phyloP scores from a whole-genome alignment of 2,329 filamentous ascomycete species.

The Pseudopyricularia javanii region DNA sequence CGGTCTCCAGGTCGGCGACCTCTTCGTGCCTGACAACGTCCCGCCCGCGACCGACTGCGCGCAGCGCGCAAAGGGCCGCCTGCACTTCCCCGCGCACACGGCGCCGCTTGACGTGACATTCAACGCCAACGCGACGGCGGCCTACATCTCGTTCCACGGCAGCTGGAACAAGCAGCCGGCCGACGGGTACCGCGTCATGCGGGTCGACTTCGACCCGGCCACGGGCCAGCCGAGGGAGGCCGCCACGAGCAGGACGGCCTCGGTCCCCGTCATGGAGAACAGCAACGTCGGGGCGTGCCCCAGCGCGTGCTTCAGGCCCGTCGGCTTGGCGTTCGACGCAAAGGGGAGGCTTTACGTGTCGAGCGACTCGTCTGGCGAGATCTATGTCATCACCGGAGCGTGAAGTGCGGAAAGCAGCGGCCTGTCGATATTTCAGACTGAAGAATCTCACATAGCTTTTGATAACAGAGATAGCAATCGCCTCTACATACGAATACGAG shows the following conservation, averaged over 20 bases:
- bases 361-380: conserved; percentile 41
- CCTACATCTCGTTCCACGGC: conserved; percentile 52
- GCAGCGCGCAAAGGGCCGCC: conserved; percentile 23
- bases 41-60: conserved; percentile 12
- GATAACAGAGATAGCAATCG: no score
- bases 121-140: conserved; percentile 36
- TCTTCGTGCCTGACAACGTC: conserved; percentile 18
- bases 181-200: conserved; percentile 24
- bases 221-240: conserved; percentile 20
- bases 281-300: conserved; percentile 17
- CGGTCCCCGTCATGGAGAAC: conserved; percentile 37
- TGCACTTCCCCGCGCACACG: conserved; percentile 42
- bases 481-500: no score
- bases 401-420: not conserved
- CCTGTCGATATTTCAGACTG: no score
- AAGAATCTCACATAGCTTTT: no score
- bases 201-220: conserved; percentile 18
- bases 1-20: conserved; percentile 18
- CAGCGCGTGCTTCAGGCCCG: conserved; percentile 4
- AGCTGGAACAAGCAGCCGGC: conserved; percentile 33
- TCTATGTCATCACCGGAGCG: conserved; percentile 25
- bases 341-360: conserved; percentile 33
- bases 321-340: conserved; percentile 4
- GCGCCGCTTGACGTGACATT: conserved; percentile 56
- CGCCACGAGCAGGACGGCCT: conserved; percentile 24